phyloP scores from a whole-genome alignment of 176 grass and related monocot species.

The Phoenix roebelenii region DNA sequence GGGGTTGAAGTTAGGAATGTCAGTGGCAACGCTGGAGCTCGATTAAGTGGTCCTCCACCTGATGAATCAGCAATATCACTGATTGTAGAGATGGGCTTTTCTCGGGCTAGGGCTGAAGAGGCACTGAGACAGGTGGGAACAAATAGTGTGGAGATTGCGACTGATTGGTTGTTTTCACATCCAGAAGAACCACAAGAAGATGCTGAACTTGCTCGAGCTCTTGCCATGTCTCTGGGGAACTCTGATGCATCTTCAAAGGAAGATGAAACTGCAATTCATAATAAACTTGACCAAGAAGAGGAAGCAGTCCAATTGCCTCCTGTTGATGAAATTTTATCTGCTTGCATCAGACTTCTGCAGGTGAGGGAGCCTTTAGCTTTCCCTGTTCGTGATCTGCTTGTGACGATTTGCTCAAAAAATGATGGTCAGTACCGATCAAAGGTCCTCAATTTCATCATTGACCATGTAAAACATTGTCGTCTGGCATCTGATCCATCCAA shows the following conservation, averaged over 20 bases:
- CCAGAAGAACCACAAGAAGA: constrained; percentile 93
- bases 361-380: constrained; percentile 80
- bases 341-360: constrained; percentile 68
- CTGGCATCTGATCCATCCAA: constrained; percentile 32
- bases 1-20: constrained; percentile 78
- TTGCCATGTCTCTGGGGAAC: constrained; percentile 92
- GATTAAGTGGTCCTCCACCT: constrained; percentile 72
- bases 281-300: constrained; percentile 65
- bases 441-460: constrained; percentile 79
- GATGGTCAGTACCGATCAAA: constrained; percentile 75
- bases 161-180: constrained; percentile 96
- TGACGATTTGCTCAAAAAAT: constrained; percentile 87
- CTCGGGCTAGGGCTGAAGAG: constrained; percentile 89
- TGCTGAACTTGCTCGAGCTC: constrained; percentile 95
- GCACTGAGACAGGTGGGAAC: constrained; percentile 85
- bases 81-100: constrained; percentile 98
- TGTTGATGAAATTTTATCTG: constrained; percentile 80
- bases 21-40: constrained; percentile 33
- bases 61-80: constrained; percentile 86
- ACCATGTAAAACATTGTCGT: constrained; percentile 64
- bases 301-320: constrained; percentile 69
- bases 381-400: constrained; percentile 83
- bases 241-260: constrained; percentile 51
- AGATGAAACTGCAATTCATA: constrained; percentile 38
- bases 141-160: constrained; percentile 95